A percentile compares a stretch with the other conserved stretches of the same genome.
These are phyloP conservation scores for Aspergillus sp. DNA, from an alignment of 2,329 filamentous ascomycete genomes.

Conservation along the genomic window DNA sequence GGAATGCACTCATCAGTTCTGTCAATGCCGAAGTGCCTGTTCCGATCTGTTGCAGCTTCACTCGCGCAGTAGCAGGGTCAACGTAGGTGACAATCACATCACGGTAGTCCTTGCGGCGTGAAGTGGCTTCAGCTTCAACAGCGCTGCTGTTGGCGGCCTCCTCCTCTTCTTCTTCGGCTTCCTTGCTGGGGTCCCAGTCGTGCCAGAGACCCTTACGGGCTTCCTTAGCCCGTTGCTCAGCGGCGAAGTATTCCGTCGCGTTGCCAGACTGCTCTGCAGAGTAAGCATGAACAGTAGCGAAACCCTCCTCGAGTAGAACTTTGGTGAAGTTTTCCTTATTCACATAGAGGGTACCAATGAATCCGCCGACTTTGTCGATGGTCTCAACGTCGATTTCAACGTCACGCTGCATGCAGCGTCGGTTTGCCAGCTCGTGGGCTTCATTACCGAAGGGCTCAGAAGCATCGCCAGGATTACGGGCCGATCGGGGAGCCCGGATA, in stretches of 20 bases:
- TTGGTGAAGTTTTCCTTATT: constrained; percentile 96
- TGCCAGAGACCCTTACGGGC: constrained; percentile 86
- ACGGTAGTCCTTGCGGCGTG: constrained; percentile 83
- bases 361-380: constrained; percentile 94
- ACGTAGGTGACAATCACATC: constrained; percentile 92
- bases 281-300: constrained; percentile 89
- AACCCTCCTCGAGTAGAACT: constrained; percentile 85
- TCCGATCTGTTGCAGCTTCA: constrained; percentile 91
- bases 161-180: constrained; percentile 62
- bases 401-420: constrained; percentile 87
- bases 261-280: constrained; percentile 95
- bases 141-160: constrained; percentile 50
- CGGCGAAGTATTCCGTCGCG: constrained; percentile 79
- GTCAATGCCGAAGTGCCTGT: constrained; percentile 81
- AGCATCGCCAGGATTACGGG: constrained; percentile 74
- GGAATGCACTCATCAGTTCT: constrained; percentile 86
- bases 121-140: constrained; percentile 56
- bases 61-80: constrained; percentile 69
- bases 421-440: constrained; percentile 86
- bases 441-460: constrained; percentile 95
- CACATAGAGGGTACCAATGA: constrained; percentile 92
- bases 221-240: constrained; percentile 87
- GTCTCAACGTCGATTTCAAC: constrained; percentile 94
- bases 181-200: constrained; percentile 88
- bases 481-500: constrained; percentile 85